Evolutionary conservation across 2,329 filamentous ascomycete genomes (phyloP).

Genomic region (Thielaviopsis euricoi): DNA sequence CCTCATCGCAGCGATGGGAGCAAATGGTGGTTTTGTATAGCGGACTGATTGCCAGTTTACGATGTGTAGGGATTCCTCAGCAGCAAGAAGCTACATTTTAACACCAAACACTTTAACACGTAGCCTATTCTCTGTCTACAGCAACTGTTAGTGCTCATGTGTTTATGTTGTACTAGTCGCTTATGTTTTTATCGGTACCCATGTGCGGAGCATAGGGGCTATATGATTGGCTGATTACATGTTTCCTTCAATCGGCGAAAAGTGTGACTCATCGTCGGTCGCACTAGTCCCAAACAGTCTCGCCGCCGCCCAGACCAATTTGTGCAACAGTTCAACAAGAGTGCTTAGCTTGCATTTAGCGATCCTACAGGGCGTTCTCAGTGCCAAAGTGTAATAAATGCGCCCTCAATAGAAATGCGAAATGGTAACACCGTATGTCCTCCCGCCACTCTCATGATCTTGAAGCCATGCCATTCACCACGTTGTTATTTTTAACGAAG

Average conservation of each 20-base stretch:
- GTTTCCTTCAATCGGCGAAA: background rate
- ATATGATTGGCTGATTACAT: background rate
- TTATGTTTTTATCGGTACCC: background rate
- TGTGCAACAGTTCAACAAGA: background rate
- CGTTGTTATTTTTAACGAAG: no score
- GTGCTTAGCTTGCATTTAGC: background rate
- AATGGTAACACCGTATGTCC: no score
- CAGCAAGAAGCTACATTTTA: background rate
- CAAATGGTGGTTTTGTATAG: constrained; percentile 12
- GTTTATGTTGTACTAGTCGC: background rate
- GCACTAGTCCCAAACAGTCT: background rate
- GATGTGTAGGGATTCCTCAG: background rate
- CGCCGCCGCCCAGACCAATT: background rate
- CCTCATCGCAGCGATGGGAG: background rate
- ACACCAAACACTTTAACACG: background rate
- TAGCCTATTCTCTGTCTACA: background rate
- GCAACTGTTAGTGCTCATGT: background rate
- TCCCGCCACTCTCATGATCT: no score
- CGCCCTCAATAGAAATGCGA: no score
- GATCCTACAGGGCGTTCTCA: background rate
- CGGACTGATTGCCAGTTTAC: background rate
- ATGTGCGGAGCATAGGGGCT: background rate
- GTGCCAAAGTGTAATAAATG: no score
- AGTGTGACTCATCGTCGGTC: background rate
- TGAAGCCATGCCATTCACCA: no score